These are phyloP conservation scores for Colletotrichum sp. DNA, from an alignment of 2,329 filamentous ascomycete species.

Conservation along the genomic window DNA sequence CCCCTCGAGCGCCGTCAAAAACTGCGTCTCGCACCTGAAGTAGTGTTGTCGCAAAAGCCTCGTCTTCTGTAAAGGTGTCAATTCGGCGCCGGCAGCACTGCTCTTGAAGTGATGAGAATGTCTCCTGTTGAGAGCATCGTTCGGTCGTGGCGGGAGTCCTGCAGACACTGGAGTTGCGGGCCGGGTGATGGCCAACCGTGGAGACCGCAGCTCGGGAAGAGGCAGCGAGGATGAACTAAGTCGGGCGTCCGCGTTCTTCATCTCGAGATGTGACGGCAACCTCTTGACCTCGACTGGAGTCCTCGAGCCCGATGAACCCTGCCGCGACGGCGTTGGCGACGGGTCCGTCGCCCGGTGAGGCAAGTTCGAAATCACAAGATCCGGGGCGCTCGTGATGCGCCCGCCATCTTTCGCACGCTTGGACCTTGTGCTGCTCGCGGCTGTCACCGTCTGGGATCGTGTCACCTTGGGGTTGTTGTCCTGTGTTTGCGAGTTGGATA, in stretches of 20 bases:
- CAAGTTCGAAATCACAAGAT: slow-evolving; percentile 32
- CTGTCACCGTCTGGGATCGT: slow-evolving; percentile 72
- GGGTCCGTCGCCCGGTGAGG: slow-evolving; percentile 7
- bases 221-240: slow-evolving; percentile 73
- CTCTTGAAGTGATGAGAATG: slow-evolving; percentile 68
- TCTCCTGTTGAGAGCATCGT: slow-evolving; percentile 57
- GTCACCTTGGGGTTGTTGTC: slow-evolving; percentile 54
- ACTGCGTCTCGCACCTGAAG: slow-evolving; percentile 81
- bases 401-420: slow-evolving; percentile 51
- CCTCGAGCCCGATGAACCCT: slow-evolving; percentile 26
- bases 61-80: slow-evolving; percentile 72
- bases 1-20: slow-evolving; percentile 79
- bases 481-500: slow-evolving; percentile 54
- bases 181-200: slow-evolving; percentile 51
- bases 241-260: slow-evolving; percentile 61
- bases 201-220: slow-evolving; percentile 64
- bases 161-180: slow-evolving; percentile 65
- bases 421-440: slow-evolving; percentile 55
- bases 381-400: slow-evolving; percentile 50
- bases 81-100: slow-evolving; percentile 61
- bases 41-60: slow-evolving; percentile 80
- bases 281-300: slow-evolving; percentile 44
- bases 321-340: not conserved
- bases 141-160: slow-evolving; percentile 48
- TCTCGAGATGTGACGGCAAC: slow-evolving; percentile 53